Evolutionary conservation across 2,329 filamentous ascomycete species (phyloP), one percentile per base, ranked within the genome.

Genomic region (Colletotrichum gloeosporioides): DNA sequence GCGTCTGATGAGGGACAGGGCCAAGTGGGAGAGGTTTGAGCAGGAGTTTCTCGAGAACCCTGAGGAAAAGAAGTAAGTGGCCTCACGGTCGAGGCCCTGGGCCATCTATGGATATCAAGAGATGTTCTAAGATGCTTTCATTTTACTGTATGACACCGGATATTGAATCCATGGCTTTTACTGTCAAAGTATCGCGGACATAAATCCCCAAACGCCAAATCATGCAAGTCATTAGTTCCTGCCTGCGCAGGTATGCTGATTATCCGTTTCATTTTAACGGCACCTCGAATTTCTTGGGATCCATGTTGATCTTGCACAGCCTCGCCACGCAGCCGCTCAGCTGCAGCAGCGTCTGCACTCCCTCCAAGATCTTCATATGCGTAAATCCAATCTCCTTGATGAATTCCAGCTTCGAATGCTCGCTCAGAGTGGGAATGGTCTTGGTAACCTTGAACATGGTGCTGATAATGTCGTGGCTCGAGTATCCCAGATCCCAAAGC

Each of bases 401-500:
- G 81, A 99, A 99, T 83, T 99, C 96, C 77, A 99, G 89, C 88
- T 98, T 98, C 18, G 96, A 93, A 85, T 99, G 96, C 86, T 99
- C 97, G 79, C 95, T 97, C 73, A 99, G 88, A 2, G 94, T 95
- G 3, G 95, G 95, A 76, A 99, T 96, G 2, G 96, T 98, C 89
- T 99, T 99, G 62, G 97, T 99, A 76, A 99, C 97, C 82, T 94
- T 93, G 89, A 99, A 99, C 97, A 99, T 99, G 77, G 96, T 99
- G 86, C 95, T 98, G 85, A 99, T 98, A 80, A 99, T 98, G 85
- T 99, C 97, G 87, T 99, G 96, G 80, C 95, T 98, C n/a, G 95
- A 98, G 87, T 99, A 99, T 16, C 97, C 97, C 76, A 99, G 88
- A 77, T 94, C 92, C 96, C 97, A 99, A 57, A 99, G 89, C 87